Evolutionary conservation across 2,329 filamentous ascomycete genomes (phyloP), one percentile per base, ranked within the genome.

Genomic region (Paecilomyces niveus): DNA sequence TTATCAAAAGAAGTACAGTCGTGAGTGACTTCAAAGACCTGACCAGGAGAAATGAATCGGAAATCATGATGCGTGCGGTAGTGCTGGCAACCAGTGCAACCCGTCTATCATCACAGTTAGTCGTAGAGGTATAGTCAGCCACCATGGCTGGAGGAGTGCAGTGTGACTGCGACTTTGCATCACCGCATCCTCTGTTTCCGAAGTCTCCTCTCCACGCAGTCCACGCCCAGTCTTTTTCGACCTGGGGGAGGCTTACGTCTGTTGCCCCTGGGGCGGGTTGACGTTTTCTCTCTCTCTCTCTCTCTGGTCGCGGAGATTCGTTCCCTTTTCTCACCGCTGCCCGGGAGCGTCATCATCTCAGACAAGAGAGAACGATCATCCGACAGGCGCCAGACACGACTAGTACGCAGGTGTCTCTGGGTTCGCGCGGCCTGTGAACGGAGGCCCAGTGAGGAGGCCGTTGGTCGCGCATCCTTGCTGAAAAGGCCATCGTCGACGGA

Each of bases 91-190:
- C 39, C 39, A 45, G 21, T 45, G 39, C 39, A 45, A 18, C 39
- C 8, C 3, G 5, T n/a, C 39, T 18, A 45, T n/a, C 39, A 45
- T n/a, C 39, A n/a, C 10, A 18, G n/a, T 45, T 45, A 29, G 26
- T 7, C 26, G 26, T 29, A 29, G 26, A 29, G 22, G 26, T 29
- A 29, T 29, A 29, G 26, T 29, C 26, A 5, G 26, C 26, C 26
- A 29, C 26, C 26, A 29, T 26, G 24, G 24, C 24, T 26, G 24
- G 24, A n/a, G n/a, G n/a, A n/a, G 50, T 52, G 15, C 50, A 56
- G 54, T 57, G 58, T 59, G 56, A 60, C 59, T 56, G 51, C 45
- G 59, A 55, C 54, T 56, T 56, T 60, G 56, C 59, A 58, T 60
- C 59, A 60, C 51, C 55, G 56, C 24, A 58, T 35, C 33, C 59